These are phyloP conservation scores for Metrosideros polymorpha DNA, from an alignment of 441 rosid species.

Conservation along the genomic window DNA sequence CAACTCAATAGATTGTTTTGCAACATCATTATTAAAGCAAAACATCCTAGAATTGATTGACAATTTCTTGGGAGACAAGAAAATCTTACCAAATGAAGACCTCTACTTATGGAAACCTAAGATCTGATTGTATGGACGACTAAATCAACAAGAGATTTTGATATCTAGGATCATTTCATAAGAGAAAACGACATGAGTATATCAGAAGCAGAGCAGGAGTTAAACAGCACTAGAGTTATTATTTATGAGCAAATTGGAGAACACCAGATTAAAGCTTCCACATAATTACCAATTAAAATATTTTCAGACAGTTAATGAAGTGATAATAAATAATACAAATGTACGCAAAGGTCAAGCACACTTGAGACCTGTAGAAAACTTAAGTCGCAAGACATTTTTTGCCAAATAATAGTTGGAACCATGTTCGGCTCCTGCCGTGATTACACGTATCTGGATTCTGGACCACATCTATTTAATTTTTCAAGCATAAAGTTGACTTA, in stretches of 20 bases:
- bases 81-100: too few relatives aligned
- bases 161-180: too few relatives aligned
- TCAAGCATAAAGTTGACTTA: background rate
- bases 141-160: too few relatives aligned
- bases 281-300: background rate
- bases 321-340: background rate
- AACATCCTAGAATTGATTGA: too few relatives aligned
- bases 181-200: too few relatives aligned
- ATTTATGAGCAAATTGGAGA: background rate
- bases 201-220: too few relatives aligned
- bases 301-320: background rate
- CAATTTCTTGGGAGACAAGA: too few relatives aligned
- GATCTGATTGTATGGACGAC: too few relatives aligned
- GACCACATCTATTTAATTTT: background rate
- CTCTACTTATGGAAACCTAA: too few relatives aligned
- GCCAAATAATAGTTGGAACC: background rate
- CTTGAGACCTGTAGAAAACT: background rate
- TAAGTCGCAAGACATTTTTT: background rate
- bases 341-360: background rate
- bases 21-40: too few relatives aligned
- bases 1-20: too few relatives aligned
- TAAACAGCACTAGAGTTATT: too few relatives aligned
- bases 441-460: background rate
- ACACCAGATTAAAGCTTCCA: background rate
- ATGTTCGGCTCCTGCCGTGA: background rate